A percentile compares a stretch with the other conserved stretches of the same genome.
These are phyloP conservation scores for Saururus chinensis DNA, from an alignment of 164 flowering plant species.

Conservation along the genomic window DNA sequence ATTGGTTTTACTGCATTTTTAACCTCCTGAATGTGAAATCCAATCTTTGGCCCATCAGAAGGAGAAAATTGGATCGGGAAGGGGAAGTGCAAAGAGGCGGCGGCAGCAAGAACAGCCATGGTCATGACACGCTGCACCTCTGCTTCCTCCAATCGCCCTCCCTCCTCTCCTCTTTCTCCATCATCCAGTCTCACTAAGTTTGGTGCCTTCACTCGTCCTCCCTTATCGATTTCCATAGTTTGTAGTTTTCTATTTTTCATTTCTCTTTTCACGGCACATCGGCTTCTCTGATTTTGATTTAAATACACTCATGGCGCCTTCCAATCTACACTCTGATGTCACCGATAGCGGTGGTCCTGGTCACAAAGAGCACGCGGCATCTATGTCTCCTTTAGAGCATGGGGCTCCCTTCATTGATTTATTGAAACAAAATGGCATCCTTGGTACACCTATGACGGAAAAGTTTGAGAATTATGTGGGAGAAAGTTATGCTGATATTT, in stretches of 20 bases:
- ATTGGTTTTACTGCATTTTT: slow-evolving; percentile 24
- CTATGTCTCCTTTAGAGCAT: background rate
- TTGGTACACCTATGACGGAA: slow-evolving; percentile 10
- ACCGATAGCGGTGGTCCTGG: background rate
- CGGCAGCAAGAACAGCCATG: slow-evolving; percentile 44
- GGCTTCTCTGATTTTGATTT: too few relatives aligned
- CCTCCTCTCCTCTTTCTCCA: slow-evolving; percentile 19
- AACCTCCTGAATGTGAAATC: slow-evolving; percentile 32
- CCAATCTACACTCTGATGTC: background rate
- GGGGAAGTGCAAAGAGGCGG: too few relatives aligned
- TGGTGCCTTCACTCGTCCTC: background rate
- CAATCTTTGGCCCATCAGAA: too few relatives aligned
- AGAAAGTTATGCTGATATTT: slow-evolving; percentile 21
- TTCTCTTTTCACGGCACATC: too few relatives aligned
- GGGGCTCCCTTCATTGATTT: slow-evolving; percentile 5
- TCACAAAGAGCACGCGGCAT: background rate
- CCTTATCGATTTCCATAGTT: background rate
- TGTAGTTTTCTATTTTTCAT: background rate
- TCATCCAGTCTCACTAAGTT: slow-evolving; percentile 58
- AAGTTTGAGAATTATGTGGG: slow-evolving; percentile 20
- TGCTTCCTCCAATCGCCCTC: slow-evolving; percentile 49
- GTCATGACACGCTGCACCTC: slow-evolving; percentile 82
- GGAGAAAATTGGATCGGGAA: slow-evolving; percentile 6
- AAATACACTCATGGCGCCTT: too few relatives aligned
- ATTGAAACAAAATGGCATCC: slow-evolving; percentile 18